These are phyloP conservation scores for Pichia sp. DNA, from an alignment of 1,139 yeast species.

Conservation along the genomic window DNA sequence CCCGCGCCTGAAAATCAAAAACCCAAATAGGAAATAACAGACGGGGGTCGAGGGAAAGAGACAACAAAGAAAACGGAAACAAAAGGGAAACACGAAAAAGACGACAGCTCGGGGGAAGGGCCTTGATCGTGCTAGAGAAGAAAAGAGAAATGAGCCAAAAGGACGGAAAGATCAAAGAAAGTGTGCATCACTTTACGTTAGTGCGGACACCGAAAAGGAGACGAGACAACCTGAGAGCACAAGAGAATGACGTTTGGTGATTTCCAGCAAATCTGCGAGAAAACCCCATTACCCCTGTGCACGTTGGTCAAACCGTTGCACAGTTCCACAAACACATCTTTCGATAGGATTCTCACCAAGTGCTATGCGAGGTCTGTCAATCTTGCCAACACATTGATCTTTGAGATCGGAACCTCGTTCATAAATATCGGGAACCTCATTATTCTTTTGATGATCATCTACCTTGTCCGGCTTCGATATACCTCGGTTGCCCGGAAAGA, in stretches of 20 bases:
- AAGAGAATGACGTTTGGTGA: constrained; percentile 56
- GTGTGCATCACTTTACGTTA: too few species aligned
- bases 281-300: constrained; percentile 76
- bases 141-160: background rate
- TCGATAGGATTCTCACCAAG: constrained; percentile 59
- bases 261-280: constrained; percentile 61
- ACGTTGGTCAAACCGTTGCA: constrained; percentile 47
- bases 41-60: background rate
- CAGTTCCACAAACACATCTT: constrained; percentile 19
- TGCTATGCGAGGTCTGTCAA: constrained; percentile 87
- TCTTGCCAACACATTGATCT: constrained; percentile 85
- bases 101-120: background rate
- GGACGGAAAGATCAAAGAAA: background rate
- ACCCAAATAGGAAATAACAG: background rate
- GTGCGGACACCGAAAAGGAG: too few species aligned
- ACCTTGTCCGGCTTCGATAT: constrained; percentile 74
- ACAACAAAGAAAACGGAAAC: background rate
- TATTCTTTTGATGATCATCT: constrained; percentile 66
- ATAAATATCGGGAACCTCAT: constrained; percentile 72
- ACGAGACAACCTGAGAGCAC: background rate
- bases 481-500: constrained; percentile 93
- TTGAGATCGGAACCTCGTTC: constrained; percentile 83
- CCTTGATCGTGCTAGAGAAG: too few species aligned
- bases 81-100: background rate
- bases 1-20: background rate